Evolutionary conservation across 2,329 filamentous ascomycete genomes (phyloP).

Genomic region (Pseudocercospora musae): DNA sequence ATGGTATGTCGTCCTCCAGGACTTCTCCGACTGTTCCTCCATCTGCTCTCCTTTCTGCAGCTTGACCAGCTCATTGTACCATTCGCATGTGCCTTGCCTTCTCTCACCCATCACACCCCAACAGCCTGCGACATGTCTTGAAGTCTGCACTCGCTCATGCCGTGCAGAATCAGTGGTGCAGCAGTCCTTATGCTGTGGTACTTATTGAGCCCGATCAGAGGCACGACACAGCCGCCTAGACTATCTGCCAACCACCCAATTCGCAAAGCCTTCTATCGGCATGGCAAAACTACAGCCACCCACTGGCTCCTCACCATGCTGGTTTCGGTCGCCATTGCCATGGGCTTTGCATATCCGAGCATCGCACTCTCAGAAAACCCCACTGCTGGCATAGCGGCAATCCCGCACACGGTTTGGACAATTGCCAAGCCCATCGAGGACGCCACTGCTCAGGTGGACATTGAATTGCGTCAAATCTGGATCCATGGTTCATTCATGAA

Average conservation of each 20-base stretch:
- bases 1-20: not conserved
- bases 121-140: not conserved
- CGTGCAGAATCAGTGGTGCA: conserved; percentile 4
- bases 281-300: conserved; percentile 66
- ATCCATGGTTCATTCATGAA: conserved; percentile 78
- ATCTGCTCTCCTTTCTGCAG: not conserved
- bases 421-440: conserved; percentile 35
- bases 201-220: conserved; percentile 70
- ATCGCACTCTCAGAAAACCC: conserved; percentile 71
- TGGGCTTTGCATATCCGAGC: conserved; percentile 69
- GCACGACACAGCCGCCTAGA: conserved; percentile 70
- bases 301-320: conserved; percentile 73
- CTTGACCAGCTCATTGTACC: not conserved
- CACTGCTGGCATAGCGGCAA: conserved; percentile 65
- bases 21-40: not conserved
- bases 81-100: not conserved
- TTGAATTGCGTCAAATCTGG: conserved; percentile 81
- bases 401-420: conserved; percentile 80
- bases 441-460: conserved; percentile 55
- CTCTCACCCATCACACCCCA: not conserved
- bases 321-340: conserved; percentile 67
- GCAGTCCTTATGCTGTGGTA: conserved; percentile 38
- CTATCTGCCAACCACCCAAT: conserved; percentile 64
- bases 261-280: conserved; percentile 62
- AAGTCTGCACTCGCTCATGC: conserved; percentile 3